A percentile compares a stretch with the other conserved stretches of the same genome.
Conservation (phyloP, 2,329 filamentous ascomycete genomes). For the Fonsecaea monophora region DNA sequence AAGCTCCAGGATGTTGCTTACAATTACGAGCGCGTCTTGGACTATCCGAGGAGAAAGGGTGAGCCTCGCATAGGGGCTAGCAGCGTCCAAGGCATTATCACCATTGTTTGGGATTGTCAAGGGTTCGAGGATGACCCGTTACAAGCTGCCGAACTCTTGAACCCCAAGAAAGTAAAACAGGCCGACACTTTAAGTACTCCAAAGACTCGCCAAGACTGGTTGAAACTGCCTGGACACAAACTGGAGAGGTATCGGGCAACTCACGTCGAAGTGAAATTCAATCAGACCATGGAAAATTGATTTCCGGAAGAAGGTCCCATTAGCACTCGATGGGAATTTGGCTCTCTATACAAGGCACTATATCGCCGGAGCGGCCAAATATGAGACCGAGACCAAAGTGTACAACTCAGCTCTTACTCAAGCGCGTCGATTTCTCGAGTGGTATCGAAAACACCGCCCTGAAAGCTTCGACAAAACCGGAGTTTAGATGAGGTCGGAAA, state of each 20-base stretch:
- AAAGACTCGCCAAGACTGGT: constrained; percentile 3
- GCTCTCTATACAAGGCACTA: background rate
- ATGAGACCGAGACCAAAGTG: constrained; percentile 1
- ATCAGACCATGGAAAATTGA: background rate
- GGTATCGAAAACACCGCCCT: background rate
- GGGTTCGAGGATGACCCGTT: constrained; percentile 2
- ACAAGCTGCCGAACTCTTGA: constrained; percentile 10
- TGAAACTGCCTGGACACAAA: too few relatives aligned
- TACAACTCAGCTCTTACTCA: constrained; percentile 2
- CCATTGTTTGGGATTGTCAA: constrained; percentile 7
- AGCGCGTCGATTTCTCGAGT: constrained; percentile 1
- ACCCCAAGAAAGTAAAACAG: constrained; percentile 11
- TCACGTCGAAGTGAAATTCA: background rate
- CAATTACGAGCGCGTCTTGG: constrained; percentile 5
- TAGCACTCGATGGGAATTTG: constrained; percentile 6
- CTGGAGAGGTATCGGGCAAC: constrained; percentile 13
- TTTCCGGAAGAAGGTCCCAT: constrained; percentile 18
- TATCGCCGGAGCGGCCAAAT: constrained; percentile 4
- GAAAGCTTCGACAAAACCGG: constrained; percentile 5
- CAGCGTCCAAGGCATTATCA: constrained; percentile 3
- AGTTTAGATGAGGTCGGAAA: background rate
- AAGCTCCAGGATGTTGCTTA: background rate
- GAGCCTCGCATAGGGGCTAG: background rate
- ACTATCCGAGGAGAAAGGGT: constrained; percentile 4
- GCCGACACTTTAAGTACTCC: background rate